Base-by-base conservation (phyloP, 371 early-diverging fungal genomes). In the Rhizopus stolonifer region DNA sequence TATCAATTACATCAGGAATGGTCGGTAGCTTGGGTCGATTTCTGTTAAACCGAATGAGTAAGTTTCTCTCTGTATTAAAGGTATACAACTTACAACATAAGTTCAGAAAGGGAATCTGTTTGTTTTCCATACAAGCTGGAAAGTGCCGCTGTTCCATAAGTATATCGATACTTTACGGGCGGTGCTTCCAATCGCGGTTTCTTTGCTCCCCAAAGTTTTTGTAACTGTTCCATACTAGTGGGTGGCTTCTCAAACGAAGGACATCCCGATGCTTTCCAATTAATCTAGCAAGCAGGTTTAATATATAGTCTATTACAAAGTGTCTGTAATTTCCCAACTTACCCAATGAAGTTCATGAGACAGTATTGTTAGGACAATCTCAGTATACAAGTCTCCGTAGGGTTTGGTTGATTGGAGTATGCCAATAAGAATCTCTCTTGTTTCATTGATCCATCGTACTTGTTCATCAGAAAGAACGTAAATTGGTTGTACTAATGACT, bases 211-310 rank as follows among this genome's bases (percentile, higher is more conserved):
- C 65, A 50, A 18, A 46, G 21, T 17, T 56, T 56, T 46, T 60
- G 36, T n/a, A 76, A 58, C 11, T 53, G 48, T 6, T 49, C 46
- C 18, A 53, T 56, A 25, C 48, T 56, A 10, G 68, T 31, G 1
- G 77, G 69, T 34, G 61, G 62, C 43, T 70, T 72, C 54, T 76
- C 73, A 58, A 76, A 72, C 1, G 63, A 51, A 29, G 77, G 77
- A 42, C 77, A 76, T 15, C 73, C 73, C n/a, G 77, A 65, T 17
- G 71, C 64, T 40, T 76, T 76, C 77, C 77, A 76, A 19, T 72
- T 60, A 25, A 70, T 76, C 74, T 73, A 60, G 7, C 31, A 29
- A 29, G n/a, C n/a, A n/a, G n/a, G n/a, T n/a, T n/a, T n/a, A n/a
- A n/a, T n/a, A n/a, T n/a, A n/a, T n/a, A n/a, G n/a, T n/a, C n/a